Percentiles rank a stretch among this genome's conserved stretches.
Conservation (phyloP, 805 yeast species). For the Phaffomyces antillensis region DNA sequence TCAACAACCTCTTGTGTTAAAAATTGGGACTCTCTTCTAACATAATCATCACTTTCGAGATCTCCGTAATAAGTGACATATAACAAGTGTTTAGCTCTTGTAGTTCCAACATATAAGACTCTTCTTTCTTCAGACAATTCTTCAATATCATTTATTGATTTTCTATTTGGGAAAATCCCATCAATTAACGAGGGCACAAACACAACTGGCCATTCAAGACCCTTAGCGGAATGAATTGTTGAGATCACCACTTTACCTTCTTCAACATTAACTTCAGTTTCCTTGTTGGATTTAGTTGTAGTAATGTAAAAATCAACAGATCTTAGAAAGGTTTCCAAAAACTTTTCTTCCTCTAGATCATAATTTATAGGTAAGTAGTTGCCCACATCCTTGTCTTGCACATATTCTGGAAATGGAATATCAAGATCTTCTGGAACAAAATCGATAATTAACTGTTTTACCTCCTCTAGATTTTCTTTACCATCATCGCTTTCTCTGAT, state of each 20-base stretch:
- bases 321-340: slow-evolving; percentile 28
- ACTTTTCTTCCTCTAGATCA: slow-evolving; percentile 3
- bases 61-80: slow-evolving; percentile 28
- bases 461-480: slow-evolving; percentile 34
- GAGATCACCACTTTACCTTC: slow-evolving; percentile 47
- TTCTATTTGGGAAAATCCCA: slow-evolving; percentile 54
- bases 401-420: background rate
- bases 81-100: slow-evolving; percentile 64
- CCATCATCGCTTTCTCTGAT: slow-evolving; percentile 23
- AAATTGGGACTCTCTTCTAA: too few relatives aligned
- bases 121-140: slow-evolving; percentile 71
- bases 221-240: slow-evolving; percentile 90
- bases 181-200: slow-evolving; percentile 70
- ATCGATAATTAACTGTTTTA: slow-evolving; percentile 29
- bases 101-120: slow-evolving; percentile 80
- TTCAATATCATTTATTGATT: slow-evolving; percentile 18
- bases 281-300: slow-evolving; percentile 8
- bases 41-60: background rate
- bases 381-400: background rate
- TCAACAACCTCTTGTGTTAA: too few relatives aligned
- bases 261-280: slow-evolving; percentile 13
- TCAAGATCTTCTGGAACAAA: slow-evolving; percentile 29
- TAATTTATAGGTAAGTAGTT: background rate
- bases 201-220: slow-evolving; percentile 93
- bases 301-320: slow-evolving; percentile 29